phyloP scores from a whole-genome alignment of 345 rosid species.

The Rhodamnia rubescens region DNA sequence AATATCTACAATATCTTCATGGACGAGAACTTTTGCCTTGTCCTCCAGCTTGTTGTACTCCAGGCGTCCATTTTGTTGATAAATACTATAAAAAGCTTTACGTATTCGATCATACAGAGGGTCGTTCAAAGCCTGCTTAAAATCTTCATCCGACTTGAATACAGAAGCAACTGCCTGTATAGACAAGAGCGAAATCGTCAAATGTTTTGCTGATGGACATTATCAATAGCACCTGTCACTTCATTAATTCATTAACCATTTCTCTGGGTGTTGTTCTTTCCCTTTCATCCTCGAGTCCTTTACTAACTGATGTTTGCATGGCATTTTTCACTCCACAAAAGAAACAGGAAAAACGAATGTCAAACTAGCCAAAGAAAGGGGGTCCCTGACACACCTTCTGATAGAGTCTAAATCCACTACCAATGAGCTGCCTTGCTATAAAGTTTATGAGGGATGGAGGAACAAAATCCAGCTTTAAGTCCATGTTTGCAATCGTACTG shows the following conservation, averaged over 20 bases:
- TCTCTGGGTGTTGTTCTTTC: not conserved
- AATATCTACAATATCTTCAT: not conserved
- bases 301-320: not conserved
- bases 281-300: not conserved
- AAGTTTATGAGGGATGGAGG: constrained; percentile 90
- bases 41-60: constrained; percentile 10
- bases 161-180: constrained; percentile 62
- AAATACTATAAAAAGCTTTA: constrained; percentile 30
- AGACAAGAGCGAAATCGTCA: not conserved
- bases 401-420: constrained; percentile 83
- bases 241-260: not conserved
- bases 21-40: not conserved
- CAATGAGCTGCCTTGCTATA: constrained; percentile 77
- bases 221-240: not conserved
- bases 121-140: constrained; percentile 45
- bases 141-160: constrained; percentile 51
- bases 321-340: not conserved
- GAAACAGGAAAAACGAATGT: not conserved
- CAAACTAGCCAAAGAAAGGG: not conserved
- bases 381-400: constrained; percentile 51
- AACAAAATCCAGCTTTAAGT: constrained; percentile 82
- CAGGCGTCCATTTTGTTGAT: constrained; percentile 9
- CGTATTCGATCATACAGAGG: constrained; percentile 53
- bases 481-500: constrained; percentile 76
- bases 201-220: not conserved